Percentiles rank a stretch among this genome's conserved stretches.
These are phyloP conservation scores for Cladosporium sp. DNA, from an alignment of 2,329 filamentous ascomycete species.

Conservation along the genomic window DNA sequence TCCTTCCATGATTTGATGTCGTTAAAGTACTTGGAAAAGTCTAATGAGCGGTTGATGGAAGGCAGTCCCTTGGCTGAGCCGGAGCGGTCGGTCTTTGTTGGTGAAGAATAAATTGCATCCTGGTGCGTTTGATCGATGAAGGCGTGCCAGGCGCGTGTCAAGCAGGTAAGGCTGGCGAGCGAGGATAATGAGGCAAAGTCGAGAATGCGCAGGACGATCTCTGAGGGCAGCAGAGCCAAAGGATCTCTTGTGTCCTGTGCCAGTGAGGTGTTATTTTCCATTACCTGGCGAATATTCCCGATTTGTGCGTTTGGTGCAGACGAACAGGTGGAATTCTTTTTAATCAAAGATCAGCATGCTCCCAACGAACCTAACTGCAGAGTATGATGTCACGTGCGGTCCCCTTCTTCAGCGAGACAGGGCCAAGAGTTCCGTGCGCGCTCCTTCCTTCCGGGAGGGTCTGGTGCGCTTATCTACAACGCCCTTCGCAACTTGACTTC, in stretches of 20 bases:
- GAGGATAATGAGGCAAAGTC: slow-evolving; percentile 34
- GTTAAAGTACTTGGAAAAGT: slow-evolving; percentile 33
- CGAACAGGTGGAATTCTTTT: too few species aligned
- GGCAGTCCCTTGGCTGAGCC: slow-evolving; percentile 28
- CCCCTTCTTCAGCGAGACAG: too few species aligned
- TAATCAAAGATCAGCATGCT: too few species aligned
- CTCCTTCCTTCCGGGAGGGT: too few species aligned
- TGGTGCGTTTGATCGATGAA: slow-evolving; percentile 42
- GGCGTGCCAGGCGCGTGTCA: slow-evolving; percentile 36
- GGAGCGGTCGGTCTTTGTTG: slow-evolving; percentile 29
- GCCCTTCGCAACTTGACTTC: too few species aligned
- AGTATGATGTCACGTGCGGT: not conserved
- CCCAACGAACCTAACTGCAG: not conserved
- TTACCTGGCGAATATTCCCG: not conserved
- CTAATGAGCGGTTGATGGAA: slow-evolving; percentile 23
- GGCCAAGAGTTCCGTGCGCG: too few species aligned
- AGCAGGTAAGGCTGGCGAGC: slow-evolving; percentile 33
- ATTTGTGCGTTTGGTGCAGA: not conserved
- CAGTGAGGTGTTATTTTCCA: too few species aligned
- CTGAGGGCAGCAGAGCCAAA: slow-evolving; percentile 32
- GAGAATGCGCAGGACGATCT: slow-evolving; percentile 38
- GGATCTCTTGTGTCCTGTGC: slow-evolving; percentile 19
- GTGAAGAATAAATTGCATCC: slow-evolving; percentile 38
- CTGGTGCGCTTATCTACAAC: too few species aligned
- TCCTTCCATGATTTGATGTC: slow-evolving; percentile 40